Evolutionary conservation across 176 grass and related monocot genomes (phyloP).

Genomic region (Cenchrus fungigraminus): DNA sequence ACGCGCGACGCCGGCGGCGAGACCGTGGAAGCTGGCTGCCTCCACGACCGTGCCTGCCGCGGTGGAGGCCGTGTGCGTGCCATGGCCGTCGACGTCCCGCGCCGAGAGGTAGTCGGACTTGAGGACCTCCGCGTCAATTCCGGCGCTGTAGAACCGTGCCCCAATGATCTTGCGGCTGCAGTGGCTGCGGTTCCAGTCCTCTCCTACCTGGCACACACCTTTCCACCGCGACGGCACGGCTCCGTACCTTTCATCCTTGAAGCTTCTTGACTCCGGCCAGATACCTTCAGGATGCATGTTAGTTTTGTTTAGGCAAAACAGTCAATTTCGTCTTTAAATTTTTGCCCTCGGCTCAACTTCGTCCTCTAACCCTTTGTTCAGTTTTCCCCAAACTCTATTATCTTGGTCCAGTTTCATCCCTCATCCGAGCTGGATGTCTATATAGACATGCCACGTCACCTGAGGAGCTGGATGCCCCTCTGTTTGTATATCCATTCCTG

Average conservation of each 20-base stretch:
- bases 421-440: too few species aligned
- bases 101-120: neutral
- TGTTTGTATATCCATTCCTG: too few species aligned
- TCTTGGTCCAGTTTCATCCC: too few species aligned
- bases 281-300: neutral
- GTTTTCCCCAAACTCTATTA: too few species aligned
- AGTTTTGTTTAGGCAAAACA: too few species aligned
- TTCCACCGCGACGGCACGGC: conserved; percentile 38
- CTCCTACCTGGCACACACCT: conserved; percentile 5
- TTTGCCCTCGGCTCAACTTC: too few species aligned
- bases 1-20: neutral
- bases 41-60: conserved; percentile 2
- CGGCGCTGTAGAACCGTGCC: conserved; percentile 19
- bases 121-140: neutral
- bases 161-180: conserved; percentile 49
- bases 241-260: conserved; percentile 29
- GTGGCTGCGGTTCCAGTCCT: neutral
- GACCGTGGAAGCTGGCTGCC: conserved; percentile 16
- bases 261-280: conserved; percentile 23
- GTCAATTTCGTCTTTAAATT: too few species aligned
- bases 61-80: conserved; percentile 45
- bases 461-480: too few species aligned
- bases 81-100: neutral
- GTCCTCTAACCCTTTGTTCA: too few species aligned
- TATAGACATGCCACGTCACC: too few species aligned